Evolutionary conservation across 805 yeast species (phyloP).

Genomic region (Sugiyamaella chiloensis): DNA sequence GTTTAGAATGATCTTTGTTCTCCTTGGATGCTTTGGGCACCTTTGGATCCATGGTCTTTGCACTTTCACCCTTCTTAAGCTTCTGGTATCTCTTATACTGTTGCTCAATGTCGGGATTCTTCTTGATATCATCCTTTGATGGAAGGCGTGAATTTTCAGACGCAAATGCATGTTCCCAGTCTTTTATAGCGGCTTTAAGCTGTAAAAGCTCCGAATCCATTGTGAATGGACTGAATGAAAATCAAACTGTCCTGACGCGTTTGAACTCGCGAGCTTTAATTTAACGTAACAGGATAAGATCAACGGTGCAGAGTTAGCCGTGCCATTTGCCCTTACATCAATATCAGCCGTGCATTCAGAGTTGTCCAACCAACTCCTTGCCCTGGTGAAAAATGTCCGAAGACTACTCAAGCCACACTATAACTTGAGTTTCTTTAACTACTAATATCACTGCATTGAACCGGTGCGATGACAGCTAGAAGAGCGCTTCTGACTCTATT

Average conservation of each 20-base stretch:
- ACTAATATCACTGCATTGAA: background rate
- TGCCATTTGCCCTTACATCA: too few relatives aligned
- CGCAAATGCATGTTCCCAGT: conserved; percentile 52
- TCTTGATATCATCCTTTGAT: conserved; percentile 45
- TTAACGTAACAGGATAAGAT: too few relatives aligned
- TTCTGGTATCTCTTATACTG: conserved; percentile 24
- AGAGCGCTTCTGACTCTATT: conserved; percentile 9
- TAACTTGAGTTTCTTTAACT: background rate
- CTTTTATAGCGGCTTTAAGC: conserved; percentile 46
- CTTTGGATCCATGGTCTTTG: background rate
- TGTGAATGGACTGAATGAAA: too few relatives aligned
- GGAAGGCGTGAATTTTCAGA: conserved; percentile 44
- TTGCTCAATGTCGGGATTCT: conserved; percentile 27
- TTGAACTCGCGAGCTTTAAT: too few relatives aligned
- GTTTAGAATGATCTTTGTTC: background rate
- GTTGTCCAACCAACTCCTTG: too few relatives aligned
- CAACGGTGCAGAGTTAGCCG: too few relatives aligned
- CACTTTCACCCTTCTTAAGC: conserved; percentile 5
- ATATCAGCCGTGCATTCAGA: too few relatives aligned
- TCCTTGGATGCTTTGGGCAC: background rate
- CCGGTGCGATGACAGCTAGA: conserved; percentile 5
- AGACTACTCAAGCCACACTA: background rate
- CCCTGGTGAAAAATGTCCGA: background rate
- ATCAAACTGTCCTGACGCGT: too few relatives aligned
- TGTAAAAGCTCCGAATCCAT: conserved; percentile 1